Percentiles rank a stretch among this genome's conserved stretches.
Evolutionary conservation across 2,329 filamentous ascomycete species (phyloP).

Genomic region (Aspergillus sergii): DNA sequence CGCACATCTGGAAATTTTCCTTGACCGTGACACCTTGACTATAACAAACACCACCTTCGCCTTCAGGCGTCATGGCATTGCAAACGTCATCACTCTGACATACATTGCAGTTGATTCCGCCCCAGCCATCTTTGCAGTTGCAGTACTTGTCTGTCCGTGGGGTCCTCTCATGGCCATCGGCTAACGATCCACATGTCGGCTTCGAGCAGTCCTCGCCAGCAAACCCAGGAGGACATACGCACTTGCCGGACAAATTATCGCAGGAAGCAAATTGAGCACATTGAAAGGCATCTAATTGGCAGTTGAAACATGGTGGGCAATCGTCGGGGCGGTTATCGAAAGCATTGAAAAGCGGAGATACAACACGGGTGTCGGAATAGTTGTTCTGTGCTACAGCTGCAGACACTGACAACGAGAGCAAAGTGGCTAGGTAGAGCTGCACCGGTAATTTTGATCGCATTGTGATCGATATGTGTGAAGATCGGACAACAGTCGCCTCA

Average conservation of each 20-base stretch:
- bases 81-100: constrained; percentile 84
- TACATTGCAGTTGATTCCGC: constrained; percentile 96
- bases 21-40: constrained; percentile 87
- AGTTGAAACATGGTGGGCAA: constrained; percentile 79
- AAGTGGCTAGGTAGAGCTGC: constrained; percentile 27
- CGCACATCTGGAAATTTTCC: constrained; percentile 96
- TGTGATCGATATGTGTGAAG: constrained; percentile 16
- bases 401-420: constrained; percentile 28
- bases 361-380: constrained; percentile 62
- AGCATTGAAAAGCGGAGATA: constrained; percentile 68
- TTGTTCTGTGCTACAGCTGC: constrained; percentile 44
- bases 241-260: constrained; percentile 88
- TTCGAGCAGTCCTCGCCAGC: constrained; percentile 91
- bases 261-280: constrained; percentile 91
- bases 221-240: constrained; percentile 87
- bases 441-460: constrained; percentile 31
- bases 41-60: constrained; percentile 85
- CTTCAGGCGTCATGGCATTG: constrained; percentile 81
- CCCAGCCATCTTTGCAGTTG: constrained; percentile 90
- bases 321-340: constrained; percentile 68
- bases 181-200: constrained; percentile 88
- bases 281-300: constrained; percentile 86
- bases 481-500: not conserved
- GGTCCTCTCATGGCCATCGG: constrained; percentile 76
- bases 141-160: constrained; percentile 73